Conservation (phyloP, 805 yeast genomes). For the Candida xiaguanensis region DNA sequence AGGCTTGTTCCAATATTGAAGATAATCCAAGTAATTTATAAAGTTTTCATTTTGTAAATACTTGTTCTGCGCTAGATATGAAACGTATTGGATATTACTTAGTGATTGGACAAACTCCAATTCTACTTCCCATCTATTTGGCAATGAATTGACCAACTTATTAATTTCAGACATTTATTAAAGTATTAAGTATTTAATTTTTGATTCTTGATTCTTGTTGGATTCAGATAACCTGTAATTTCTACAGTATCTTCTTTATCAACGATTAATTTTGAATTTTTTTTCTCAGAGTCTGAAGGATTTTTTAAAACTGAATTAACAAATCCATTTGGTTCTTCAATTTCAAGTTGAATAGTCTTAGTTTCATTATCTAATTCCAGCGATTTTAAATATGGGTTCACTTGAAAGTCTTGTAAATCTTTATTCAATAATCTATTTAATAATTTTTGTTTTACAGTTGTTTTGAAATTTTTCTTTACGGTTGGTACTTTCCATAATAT, state of each 20-base stretch:
- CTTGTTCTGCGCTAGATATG: conserved; percentile 81
- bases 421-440: conserved; percentile 10
- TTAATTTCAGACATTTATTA: no score
- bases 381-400: conserved; percentile 3
- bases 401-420: conserved; percentile 8
- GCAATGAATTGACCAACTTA: conserved; percentile 31
- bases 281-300: conserved; percentile 5
- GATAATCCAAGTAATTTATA: conserved; percentile 69
- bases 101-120: conserved; percentile 92
- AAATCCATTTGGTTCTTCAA: conserved; percentile 4
- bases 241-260: neutral
- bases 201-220: conserved; percentile 8
- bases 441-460: conserved; percentile 12
- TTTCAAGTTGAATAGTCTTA: conserved; percentile 5
- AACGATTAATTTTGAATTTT: neutral
- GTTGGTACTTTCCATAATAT: conserved; percentile 14
- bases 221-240: conserved; percentile 9
- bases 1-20: conserved; percentile 82
- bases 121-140: conserved; percentile 85
- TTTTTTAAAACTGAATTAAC: conserved; percentile 7
- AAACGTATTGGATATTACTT: conserved; percentile 83
- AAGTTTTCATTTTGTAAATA: conserved; percentile 70
- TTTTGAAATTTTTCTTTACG: conserved; percentile 13
- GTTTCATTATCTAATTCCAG: neutral
- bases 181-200: conserved; percentile 2